Conservation (phyloP, 2,329 filamentous ascomycete species). For the Pochonia chlamydosporia region DNA sequence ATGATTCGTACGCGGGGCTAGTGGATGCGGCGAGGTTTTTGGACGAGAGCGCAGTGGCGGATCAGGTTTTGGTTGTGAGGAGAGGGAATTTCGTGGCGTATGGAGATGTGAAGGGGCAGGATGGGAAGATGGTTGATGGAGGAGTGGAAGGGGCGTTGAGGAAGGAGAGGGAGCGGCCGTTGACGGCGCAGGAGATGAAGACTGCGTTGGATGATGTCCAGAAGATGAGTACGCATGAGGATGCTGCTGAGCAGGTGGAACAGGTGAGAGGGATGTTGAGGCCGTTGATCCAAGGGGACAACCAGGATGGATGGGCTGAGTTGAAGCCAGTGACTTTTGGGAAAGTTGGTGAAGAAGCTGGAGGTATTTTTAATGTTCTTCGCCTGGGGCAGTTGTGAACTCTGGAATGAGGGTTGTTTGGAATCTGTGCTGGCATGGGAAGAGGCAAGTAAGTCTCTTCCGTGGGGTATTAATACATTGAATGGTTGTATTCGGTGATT, state of each 20-base stretch:
- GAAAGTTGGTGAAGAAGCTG: not conserved
- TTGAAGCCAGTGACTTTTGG: slow-evolving; percentile 17
- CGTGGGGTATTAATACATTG: not conserved
- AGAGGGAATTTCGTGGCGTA: slow-evolving; percentile 31
- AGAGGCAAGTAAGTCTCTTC: not conserved
- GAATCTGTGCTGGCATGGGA: not conserved
- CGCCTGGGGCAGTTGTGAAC: slow-evolving; percentile 6
- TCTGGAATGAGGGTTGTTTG: not conserved
- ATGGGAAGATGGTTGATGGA: not conserved
- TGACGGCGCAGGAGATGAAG: slow-evolving; percentile 20
- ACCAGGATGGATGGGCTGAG: slow-evolving; percentile 6
- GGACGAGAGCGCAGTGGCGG: slow-evolving; percentile 22
- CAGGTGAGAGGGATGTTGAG: slow-evolving; percentile 21
- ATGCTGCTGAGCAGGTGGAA: slow-evolving; percentile 15
- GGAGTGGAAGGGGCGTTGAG: slow-evolving; percentile 17
- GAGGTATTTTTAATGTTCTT: slow-evolving; percentile 9
- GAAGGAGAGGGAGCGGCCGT: slow-evolving; percentile 20
- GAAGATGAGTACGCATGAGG: slow-evolving; percentile 16
- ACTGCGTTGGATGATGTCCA: slow-evolving; percentile 18
- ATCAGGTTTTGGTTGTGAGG: slow-evolving; percentile 33
- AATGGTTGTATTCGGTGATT: not conserved
- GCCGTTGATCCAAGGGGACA: slow-evolving; percentile 11
- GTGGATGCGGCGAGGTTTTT: slow-evolving; percentile 29
- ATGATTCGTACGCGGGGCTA: slow-evolving; percentile 37
- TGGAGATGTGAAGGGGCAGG: slow-evolving; percentile 9